Evolutionary conservation across 176 grass and related monocot genomes (phyloP), one percentile per base, ranked within the genome.

Genomic region (Areca catechu): DNA sequence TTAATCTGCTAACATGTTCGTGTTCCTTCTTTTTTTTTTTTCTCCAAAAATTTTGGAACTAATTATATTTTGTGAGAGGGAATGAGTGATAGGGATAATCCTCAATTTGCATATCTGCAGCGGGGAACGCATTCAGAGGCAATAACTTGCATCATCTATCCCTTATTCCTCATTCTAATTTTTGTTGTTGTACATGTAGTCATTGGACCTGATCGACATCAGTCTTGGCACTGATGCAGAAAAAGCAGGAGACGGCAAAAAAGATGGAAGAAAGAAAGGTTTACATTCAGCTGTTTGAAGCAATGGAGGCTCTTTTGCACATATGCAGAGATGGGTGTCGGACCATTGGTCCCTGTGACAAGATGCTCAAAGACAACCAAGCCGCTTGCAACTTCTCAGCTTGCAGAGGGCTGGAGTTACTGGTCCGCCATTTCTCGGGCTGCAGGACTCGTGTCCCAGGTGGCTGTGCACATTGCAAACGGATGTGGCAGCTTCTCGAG

Each of bases 401-500:
- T 51, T 80, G 77, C 74, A 90, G 82, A 53, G 86, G 74, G 16
- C 28, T 95, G 0, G 91, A 95, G 52, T 20, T 76, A 19, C 74
- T 95, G 0, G 83, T 95, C 53, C 83, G 91, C 28, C 91, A 95
- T 60, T 95, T 95, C 74, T 68, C 79, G 0, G 49, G 15, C 14
- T 90, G 86, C 77, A 86, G 54, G 49, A 65, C 21, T 48, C 62
- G 91, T 15, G 82, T 95, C 2, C 82, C 86, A 1, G 83, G 91
- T 57, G 91, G 91, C n/a, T 95, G 91, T 4, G 67, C 67, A 0
- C 82, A 71, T 55, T 95, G 91, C 71, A 95, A 90, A 74, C 74
- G 86, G 0, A 90, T 90, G 71, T 95, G 91, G 91, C 91, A 95
- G 67, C 74, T 95, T 48, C 82, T 95, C 50, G 83, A 86, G 67